Percentiles rank a stretch among this genome's conserved stretches.
Evolutionary conservation across 225 moss, liverwort and hornwort species (phyloP).

Genomic region (Bryoerythrophyllum caledonicum): DNA sequence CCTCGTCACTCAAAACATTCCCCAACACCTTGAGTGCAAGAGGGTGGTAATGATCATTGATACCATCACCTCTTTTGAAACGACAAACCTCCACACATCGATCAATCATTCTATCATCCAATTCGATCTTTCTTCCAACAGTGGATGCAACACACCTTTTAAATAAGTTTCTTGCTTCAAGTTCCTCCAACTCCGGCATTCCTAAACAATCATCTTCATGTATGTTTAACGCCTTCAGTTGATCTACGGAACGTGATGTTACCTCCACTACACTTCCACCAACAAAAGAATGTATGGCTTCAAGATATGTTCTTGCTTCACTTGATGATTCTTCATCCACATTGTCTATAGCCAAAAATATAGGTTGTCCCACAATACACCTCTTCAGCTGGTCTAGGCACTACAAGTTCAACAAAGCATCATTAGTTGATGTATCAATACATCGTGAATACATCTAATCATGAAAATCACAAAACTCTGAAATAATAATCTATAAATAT

Average conservation of each 20-base stretch:
- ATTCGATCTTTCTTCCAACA: neutral
- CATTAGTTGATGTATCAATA: neutral
- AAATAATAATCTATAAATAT: neutral
- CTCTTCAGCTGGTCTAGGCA: neutral
- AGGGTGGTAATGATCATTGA: neutral
- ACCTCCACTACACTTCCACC: neutral
- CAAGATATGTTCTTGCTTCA: neutral
- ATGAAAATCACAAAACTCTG: neutral
- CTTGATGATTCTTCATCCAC: neutral
- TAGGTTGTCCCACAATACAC: neutral
- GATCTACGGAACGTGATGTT: neutral
- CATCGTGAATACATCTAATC: too few species aligned
- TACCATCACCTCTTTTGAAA: neutral
- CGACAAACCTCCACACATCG: neutral
- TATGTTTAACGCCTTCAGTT: neutral
- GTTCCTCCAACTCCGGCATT: neutral
- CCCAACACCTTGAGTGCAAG: conserved; percentile 1
- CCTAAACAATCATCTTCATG: neutral
- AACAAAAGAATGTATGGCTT: neutral
- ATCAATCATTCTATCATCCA: neutral
- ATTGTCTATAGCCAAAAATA: neutral
- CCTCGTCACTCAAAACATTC: neutral
- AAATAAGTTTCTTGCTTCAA: neutral
- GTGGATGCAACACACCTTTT: neutral
- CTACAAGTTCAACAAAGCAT: neutral